A percentile compares a stretch with the other conserved stretches of the same genome.
Conservation (phyloP, 805 yeast species). For the Metschnikowia borealis region DNA sequence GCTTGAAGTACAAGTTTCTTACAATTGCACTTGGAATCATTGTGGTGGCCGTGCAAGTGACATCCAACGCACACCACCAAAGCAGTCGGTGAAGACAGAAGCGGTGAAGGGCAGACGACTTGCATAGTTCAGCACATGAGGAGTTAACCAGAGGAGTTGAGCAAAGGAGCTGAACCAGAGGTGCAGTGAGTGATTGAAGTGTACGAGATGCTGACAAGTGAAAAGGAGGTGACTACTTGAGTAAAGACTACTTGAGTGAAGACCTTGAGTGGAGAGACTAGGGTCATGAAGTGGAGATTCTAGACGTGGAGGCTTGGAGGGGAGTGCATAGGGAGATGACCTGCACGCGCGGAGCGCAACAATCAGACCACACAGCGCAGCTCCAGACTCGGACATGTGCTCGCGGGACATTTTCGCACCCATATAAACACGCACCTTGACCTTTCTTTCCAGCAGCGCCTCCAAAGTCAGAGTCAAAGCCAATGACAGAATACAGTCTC, state of each 20-base stretch:
- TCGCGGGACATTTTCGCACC: slow-evolving; percentile 2
- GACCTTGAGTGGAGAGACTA: too few relatives aligned
- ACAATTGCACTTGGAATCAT: slow-evolving; percentile 41
- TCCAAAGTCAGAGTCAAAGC: neutral
- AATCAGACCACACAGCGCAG: slow-evolving; percentile 4
- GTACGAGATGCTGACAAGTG: too few relatives aligned
- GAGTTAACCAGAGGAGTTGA: neutral
- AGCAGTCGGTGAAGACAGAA: neutral
- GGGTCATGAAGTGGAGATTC: too few relatives aligned
- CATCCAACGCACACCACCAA: slow-evolving; percentile 21
- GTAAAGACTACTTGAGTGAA: too few relatives aligned
- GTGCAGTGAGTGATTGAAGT: too few relatives aligned
- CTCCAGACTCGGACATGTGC: slow-evolving; percentile 4
- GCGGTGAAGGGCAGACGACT: too few relatives aligned
- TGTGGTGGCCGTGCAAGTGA: slow-evolving; percentile 36
- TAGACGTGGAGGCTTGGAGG: too few relatives aligned
- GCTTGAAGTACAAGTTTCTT: slow-evolving; percentile 38
- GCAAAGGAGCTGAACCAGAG: neutral
- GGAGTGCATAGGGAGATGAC: too few relatives aligned
- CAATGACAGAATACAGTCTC: neutral
- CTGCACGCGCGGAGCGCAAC: slow-evolving; percentile 1
- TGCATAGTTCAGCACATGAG: too few relatives aligned
- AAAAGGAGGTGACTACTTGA: too few relatives aligned
- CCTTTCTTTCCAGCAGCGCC: neutral
- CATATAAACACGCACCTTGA: neutral